These are phyloP conservation scores for Sistotremastrum suecicum DNA, from an alignment of 768 basidiomycete genomes.

Conservation along the genomic window DNA sequence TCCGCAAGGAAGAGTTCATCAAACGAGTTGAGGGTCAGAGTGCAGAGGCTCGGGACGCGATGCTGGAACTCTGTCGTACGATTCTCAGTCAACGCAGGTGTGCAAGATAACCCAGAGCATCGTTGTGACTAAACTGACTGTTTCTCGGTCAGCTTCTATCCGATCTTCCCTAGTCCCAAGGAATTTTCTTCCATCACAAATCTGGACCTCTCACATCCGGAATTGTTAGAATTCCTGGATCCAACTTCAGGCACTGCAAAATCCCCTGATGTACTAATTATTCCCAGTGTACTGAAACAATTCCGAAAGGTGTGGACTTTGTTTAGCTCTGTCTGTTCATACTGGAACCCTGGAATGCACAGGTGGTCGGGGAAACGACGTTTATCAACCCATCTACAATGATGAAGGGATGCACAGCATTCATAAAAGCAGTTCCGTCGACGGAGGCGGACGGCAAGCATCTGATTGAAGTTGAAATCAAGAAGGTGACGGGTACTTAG, in stretches of 20 bases:
- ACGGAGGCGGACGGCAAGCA: no score
- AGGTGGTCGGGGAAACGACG: slow-evolving; percentile 67
- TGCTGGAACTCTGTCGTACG: slow-evolving; percentile 68
- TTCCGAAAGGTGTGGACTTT: slow-evolving; percentile 60
- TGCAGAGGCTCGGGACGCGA: slow-evolving; percentile 46
- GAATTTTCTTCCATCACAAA: slow-evolving; percentile 72
- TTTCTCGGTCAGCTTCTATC: slow-evolving; percentile 63
- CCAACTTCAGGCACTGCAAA: slow-evolving; percentile 22
- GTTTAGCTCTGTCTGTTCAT: background rate
- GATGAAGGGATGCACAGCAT: slow-evolving; percentile 26
- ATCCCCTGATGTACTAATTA: slow-evolving; percentile 72
- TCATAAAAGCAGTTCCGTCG: no score
- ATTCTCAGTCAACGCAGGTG: slow-evolving; percentile 81
- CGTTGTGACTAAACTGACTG: background rate
- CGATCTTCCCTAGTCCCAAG: slow-evolving; percentile 75
- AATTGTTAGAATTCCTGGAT: slow-evolving; percentile 23
- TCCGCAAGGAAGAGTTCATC: slow-evolving; percentile 71
- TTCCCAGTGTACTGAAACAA: slow-evolving; percentile 81
- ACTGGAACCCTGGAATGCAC: background rate
- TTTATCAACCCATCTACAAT: slow-evolving; percentile 82
- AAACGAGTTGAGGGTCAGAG: slow-evolving; percentile 48
- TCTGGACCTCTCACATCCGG: slow-evolving; percentile 73
- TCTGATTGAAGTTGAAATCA: no score
- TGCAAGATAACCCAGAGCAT: slow-evolving; percentile 4
- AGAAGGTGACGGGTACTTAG: no score